Evolutionary conservation across 179 eudicot genomes (phyloP).

Genomic region (Corrigiola litoralis): DNA sequence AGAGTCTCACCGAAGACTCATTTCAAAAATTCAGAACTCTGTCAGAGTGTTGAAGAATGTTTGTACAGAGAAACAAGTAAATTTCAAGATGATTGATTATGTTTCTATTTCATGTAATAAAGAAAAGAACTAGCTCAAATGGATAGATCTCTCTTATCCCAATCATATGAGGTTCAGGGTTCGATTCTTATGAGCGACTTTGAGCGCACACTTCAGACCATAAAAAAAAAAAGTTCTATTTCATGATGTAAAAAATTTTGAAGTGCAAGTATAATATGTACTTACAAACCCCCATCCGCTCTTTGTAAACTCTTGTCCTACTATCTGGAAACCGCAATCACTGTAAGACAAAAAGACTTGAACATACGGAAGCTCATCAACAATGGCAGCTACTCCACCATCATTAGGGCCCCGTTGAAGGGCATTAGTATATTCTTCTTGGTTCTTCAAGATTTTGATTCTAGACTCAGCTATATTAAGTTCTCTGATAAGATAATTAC

Average conservation of each 20-base stretch:
- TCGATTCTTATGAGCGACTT: too few species aligned
- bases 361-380: conserved; percentile 40
- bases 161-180: too few species aligned
- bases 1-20: not conserved
- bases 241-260: not conserved
- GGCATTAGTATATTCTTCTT: conserved; percentile 41
- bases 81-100: too few species aligned
- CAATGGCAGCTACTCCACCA: conserved; percentile 40
- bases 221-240: too few species aligned
- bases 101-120: too few species aligned
- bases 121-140: too few species aligned
- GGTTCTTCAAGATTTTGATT: conserved; percentile 39
- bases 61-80: too few species aligned
- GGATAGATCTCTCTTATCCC: too few species aligned
- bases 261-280: not conserved
- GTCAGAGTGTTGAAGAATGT: too few species aligned
- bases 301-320: conserved; percentile 74
- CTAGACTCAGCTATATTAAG: conserved; percentile 59
- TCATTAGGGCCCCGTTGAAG: conserved; percentile 35
- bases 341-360: conserved; percentile 27
- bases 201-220: too few species aligned
- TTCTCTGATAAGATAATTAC: conserved; percentile 57
- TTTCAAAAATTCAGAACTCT: not conserved
- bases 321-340: conserved; percentile 44
- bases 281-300: conserved; percentile 96